Evolutionary conservation across 495 filamentous ascomycete species (phyloP), one percentile per base, ranked within the genome.

Genomic region (Astrothelium subdiscretum): DNA sequence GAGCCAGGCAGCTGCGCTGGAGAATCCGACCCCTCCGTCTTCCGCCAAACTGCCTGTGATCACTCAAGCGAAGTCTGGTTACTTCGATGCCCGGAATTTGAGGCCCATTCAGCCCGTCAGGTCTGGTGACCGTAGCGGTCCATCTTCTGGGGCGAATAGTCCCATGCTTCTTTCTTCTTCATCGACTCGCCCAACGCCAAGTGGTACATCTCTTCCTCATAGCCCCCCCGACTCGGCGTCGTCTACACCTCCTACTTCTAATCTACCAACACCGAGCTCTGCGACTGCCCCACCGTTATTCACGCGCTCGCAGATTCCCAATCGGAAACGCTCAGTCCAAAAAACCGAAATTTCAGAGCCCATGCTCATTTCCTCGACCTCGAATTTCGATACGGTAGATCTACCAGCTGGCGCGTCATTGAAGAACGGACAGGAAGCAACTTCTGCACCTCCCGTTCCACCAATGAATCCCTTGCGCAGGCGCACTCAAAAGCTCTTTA

Each of bases 321-420:
- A 32, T 26, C 77, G 72, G 60, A 94, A 90, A 76, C 83, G 83
- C 40, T 76, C 81, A 0, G 76, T 94, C 57, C 85, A 83, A 67
- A 91, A 92, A 68, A 76, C 80, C 35, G 83, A 87, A 31, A 95
- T 96, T 42, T 92, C 89, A 2, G 91, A 94, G 65, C 91, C 91
- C 0, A 88, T 81, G 0, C 87, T 95, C 61, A 72, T 92, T n/a
- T 88, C 83, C 35, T 83, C 80, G 24, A 94, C 89, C 10, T 90
- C 86, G 11, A 85, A 85, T 48, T 81, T 94, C 26, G 75, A 76
- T 63, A 75, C 73, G 1, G 64, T 78, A 29, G 67, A 72, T 32
- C 70, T 78, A 11, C 74, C 74, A 11, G 60, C 70, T 52, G 74
- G 74, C 13, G 73, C 74, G 2, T 70, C 67, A 1, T 66, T 76